phyloP scores from a whole-genome alignment of 2,329 filamentous ascomycete species.

The Bipolaris zeicola region DNA sequence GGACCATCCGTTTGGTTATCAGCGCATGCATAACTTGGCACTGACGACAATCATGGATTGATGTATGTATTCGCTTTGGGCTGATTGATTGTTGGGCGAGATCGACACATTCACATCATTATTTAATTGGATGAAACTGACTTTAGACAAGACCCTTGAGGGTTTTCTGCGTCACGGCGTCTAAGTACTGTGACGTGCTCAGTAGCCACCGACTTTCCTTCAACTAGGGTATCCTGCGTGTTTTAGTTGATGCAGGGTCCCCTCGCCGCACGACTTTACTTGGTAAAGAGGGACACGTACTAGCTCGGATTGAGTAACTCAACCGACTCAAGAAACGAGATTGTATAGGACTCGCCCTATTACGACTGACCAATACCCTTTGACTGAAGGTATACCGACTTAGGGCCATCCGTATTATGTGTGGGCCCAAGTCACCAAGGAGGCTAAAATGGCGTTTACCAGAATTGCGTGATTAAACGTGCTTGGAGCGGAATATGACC shows the following conservation, averaged over 20 bases:
- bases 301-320: not conserved
- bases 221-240: not conserved
- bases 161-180: not conserved
- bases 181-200: not conserved
- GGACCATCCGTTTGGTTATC: conserved; percentile 23
- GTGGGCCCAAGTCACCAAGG: conserved; percentile 9
- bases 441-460: conserved; percentile 25
- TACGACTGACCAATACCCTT: not conserved
- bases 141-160: not conserved
- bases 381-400: not conserved
- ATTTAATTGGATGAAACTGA: not conserved
- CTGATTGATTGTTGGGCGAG: not conserved
- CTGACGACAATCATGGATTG: conserved; percentile 25
- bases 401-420: not conserved
- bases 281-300: not conserved
- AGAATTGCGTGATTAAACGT: conserved; percentile 44
- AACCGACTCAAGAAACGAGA: not conserved
- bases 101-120: not conserved
- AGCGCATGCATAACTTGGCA: conserved; percentile 33
- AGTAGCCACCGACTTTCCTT: not conserved
- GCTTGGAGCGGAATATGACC: conserved; percentile 35
- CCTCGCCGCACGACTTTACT: not conserved
- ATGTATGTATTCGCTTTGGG: not conserved
- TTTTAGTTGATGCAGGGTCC: not conserved
- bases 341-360: not conserved